phyloP scores from a whole-genome alignment of 2,329 filamentous ascomycete species.

The Celoporthe dispersa region DNA sequence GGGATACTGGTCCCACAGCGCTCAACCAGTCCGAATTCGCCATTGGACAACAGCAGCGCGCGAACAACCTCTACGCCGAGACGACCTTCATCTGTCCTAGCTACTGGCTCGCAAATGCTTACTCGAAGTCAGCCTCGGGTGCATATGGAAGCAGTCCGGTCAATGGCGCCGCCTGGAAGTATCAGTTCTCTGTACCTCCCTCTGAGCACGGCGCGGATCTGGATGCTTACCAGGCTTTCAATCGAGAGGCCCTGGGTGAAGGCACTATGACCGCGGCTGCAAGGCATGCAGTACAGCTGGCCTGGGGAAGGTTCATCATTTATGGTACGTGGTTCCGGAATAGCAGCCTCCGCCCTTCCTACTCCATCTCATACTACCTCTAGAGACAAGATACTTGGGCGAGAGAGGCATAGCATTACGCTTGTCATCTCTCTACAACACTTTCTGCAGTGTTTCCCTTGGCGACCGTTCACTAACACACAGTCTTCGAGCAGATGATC shows the following conservation, averaged over 20 bases:
- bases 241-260: constrained; percentile 25
- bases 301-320: constrained; percentile 47
- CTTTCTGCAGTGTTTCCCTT: neutral
- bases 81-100: constrained; percentile 57
- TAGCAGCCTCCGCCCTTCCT: neutral
- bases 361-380: neutral
- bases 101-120: constrained; percentile 56
- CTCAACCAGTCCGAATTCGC: constrained; percentile 39
- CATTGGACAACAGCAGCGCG: constrained; percentile 54
- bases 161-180: constrained; percentile 44
- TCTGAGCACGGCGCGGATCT: constrained; percentile 44
- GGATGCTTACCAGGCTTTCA: constrained; percentile 34
- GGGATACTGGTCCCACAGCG: constrained; percentile 39
- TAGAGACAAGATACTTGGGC: neutral
- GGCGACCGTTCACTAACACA: neutral
- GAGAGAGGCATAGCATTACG: neutral
- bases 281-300: constrained; percentile 32
- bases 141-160: constrained; percentile 30
- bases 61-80: constrained; percentile 55
- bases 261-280: constrained; percentile 33
- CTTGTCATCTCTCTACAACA: neutral
- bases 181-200: constrained; percentile 47
- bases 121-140: constrained; percentile 33
- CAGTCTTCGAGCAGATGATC: constrained; percentile 32
- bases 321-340: constrained; percentile 27